phyloP scores from a whole-genome alignment of 2,329 filamentous ascomycete species.

The Cordyceps farinosa region DNA sequence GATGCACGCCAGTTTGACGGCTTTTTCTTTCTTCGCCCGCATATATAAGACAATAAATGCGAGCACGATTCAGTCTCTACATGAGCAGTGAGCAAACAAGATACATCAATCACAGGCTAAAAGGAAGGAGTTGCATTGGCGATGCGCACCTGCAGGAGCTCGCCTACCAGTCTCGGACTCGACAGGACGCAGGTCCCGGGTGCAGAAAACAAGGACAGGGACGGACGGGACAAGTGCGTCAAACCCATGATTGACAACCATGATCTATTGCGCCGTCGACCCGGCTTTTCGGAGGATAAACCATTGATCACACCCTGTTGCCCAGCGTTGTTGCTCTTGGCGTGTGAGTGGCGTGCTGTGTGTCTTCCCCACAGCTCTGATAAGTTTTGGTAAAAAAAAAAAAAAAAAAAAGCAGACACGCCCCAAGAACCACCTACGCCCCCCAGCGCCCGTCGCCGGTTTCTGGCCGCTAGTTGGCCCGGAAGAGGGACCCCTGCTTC shows the following conservation, averaged over 20 bases:
- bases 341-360: background rate
- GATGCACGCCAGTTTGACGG: background rate
- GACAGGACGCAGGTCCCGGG: background rate
- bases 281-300: conserved; percentile 7
- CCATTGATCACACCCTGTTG: background rate
- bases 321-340: background rate
- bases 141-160: background rate
- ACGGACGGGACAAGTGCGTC: background rate
- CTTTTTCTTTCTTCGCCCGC: background rate
- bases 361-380: conserved; percentile 7
- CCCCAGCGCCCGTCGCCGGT: background rate
- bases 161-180: background rate
- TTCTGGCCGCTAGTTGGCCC: background rate
- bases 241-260: background rate
- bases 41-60: background rate
- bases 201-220: background rate
- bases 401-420: no score
- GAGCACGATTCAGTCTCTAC: background rate
- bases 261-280: background rate
- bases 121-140: background rate
- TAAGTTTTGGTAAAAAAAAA: background rate
- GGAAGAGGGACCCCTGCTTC: background rate
- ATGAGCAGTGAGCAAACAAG: background rate
- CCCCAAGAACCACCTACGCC: background rate
- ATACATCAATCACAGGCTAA: background rate